Conservation (phyloP, 768 basidiomycete species). For the Suillus tomentosus region DNA sequence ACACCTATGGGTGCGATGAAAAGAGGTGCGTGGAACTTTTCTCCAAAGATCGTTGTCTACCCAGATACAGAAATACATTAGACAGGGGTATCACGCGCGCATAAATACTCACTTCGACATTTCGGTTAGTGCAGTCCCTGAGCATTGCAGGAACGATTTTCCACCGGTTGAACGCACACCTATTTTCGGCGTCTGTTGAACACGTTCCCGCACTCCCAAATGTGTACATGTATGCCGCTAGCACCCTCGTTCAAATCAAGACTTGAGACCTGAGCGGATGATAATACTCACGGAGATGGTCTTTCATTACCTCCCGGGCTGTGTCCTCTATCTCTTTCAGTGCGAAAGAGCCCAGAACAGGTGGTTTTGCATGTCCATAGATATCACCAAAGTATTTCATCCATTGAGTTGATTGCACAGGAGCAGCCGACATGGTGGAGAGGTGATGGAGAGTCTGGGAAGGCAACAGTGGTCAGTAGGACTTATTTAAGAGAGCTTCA, state of each 20-base stretch:
- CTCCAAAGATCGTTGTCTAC: conserved; percentile 73
- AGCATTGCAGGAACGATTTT: conserved; percentile 85
- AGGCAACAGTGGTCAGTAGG: not conserved
- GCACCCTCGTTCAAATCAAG: not conserved
- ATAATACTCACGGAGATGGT: conserved; percentile 48
- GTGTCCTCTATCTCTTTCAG: conserved; percentile 66
- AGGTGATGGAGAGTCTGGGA: conserved; percentile 1
- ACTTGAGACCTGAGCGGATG: not conserved
- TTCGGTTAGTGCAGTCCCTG: conserved; percentile 56
- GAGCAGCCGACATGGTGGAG: conserved; percentile 18
- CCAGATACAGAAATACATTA: conserved; percentile 2
- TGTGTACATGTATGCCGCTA: conserved; percentile 75
- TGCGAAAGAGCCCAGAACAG: conserved; percentile 56
- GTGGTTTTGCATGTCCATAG: conserved; percentile 22
- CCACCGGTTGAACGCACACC: conserved; percentile 62
- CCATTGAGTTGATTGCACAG: conserved; percentile 29
- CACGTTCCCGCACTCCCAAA: conserved; percentile 75
- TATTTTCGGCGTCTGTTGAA: conserved; percentile 68
- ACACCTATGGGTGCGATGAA: conserved; percentile 78
- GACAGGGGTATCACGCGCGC: not conserved
- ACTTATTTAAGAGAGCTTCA: not conserved
- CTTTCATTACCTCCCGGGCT: conserved; percentile 62
- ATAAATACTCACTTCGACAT: conserved; percentile 51
- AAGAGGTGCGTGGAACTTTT: conserved; percentile 60
- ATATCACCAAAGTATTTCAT: conserved; percentile 25